These are phyloP conservation scores for Clitoria ternatea DNA, from an alignment of 306 rosid genomes.

Conservation along the genomic window DNA sequence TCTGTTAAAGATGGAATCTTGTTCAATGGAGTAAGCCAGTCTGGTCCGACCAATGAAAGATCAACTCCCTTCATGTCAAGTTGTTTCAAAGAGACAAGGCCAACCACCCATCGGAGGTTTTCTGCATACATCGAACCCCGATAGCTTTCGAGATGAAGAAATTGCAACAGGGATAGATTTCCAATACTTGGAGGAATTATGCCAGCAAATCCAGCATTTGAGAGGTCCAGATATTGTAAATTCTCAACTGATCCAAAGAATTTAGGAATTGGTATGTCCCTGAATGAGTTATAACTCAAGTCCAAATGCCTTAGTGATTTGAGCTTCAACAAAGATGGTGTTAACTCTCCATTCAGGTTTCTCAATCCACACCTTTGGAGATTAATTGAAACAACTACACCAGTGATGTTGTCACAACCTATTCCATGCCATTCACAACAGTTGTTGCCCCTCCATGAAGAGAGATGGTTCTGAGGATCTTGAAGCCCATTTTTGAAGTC, in stretches of 20 bases:
- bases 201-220: conserved; percentile 36
- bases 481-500: conserved; percentile 44
- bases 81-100: conserved; percentile 35
- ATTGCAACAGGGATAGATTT: conserved; percentile 35
- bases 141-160: conserved; percentile 29
- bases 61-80: conserved; percentile 33
- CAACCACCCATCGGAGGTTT: conserved; percentile 30
- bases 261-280: conserved; percentile 22
- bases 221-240: conserved; percentile 43
- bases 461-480: conserved; percentile 33
- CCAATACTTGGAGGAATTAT: conserved; percentile 30
- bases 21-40: conserved; percentile 26
- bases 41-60: conserved; percentile 30
- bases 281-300: conserved; percentile 43
- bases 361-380: conserved; percentile 31
- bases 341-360: conserved; percentile 40
- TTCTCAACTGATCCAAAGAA: conserved; percentile 34
- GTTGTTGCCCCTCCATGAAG: conserved; percentile 36
- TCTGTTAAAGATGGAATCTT: conserved; percentile 29
- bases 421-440: conserved; percentile 48
- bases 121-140: conserved; percentile 20
- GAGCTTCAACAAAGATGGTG: conserved; percentile 37
- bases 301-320: conserved; percentile 39
- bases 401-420: conserved; percentile 28
- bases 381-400: conserved; percentile 36